A percentile compares a stretch with the other conserved stretches of the same genome.
These are phyloP conservation scores for Candolleomyces aberdarensis DNA, from an alignment of 768 basidiomycete species.

Conservation along the genomic window DNA sequence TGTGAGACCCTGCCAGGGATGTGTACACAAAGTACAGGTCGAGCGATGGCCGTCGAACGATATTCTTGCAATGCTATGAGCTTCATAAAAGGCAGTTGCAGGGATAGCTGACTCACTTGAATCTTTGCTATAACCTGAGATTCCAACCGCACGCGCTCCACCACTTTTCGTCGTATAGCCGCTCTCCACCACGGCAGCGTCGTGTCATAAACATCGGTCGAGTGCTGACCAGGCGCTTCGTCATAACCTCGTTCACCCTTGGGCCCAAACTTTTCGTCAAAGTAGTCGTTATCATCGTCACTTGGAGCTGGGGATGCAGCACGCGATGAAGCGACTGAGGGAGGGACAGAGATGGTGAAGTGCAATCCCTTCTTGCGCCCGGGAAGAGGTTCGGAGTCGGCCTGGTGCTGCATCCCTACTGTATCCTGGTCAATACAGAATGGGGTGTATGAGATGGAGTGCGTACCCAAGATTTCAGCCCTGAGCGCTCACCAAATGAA, in stretches of 20 bases:
- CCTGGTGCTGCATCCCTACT: conserved; percentile 8
- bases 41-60: conserved; percentile 60
- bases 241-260: conserved; percentile 5
- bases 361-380: conserved; percentile 8
- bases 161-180: conserved; percentile 49
- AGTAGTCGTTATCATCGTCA: conserved; percentile 12
- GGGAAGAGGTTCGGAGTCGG: background rate
- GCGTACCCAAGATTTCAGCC: too few species aligned
- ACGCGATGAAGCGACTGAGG: conserved; percentile 31
- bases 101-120: conserved; percentile 47
- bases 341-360: conserved; percentile 28
- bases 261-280: conserved; percentile 5
- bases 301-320: conserved; percentile 28
- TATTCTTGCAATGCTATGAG: conserved; percentile 31
- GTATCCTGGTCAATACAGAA: background rate
- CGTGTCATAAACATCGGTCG: conserved; percentile 59
- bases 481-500: too few species aligned
- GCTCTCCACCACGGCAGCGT: conserved; percentile 67
- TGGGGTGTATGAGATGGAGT: too few species aligned
- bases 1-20: conserved; percentile 78
- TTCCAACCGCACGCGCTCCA: conserved; percentile 55
- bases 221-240: conserved; percentile 25
- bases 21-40: conserved; percentile 85
- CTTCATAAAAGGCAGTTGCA: background rate
- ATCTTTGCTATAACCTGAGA: conserved; percentile 57